These are phyloP conservation scores for Exserohilum rostratum DNA, from an alignment of 2,329 filamentous ascomycete genomes.

Conservation along the genomic window DNA sequence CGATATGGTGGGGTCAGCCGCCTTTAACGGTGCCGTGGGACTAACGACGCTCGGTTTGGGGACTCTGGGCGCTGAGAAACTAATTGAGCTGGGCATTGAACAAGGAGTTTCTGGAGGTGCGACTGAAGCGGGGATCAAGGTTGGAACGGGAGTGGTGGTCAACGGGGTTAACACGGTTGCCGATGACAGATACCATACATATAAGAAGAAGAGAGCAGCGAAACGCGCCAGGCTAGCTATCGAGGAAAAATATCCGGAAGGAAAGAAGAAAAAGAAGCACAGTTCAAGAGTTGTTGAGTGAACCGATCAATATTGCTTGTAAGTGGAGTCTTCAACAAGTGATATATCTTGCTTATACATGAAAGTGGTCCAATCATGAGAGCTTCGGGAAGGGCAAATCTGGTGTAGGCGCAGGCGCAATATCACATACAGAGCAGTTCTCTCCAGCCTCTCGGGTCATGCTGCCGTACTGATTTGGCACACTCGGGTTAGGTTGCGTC, in stretches of 20 bases:
- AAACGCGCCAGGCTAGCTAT: not conserved
- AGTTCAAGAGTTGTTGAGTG: not conserved
- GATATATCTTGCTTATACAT: not conserved
- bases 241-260: not conserved
- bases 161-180: not conserved
- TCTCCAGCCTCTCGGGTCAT: too few relatives aligned
- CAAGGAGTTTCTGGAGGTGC: not conserved
- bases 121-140: not conserved
- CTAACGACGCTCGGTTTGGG: not conserved
- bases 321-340: not conserved
- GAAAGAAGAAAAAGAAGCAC: not conserved
- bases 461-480: too few relatives aligned
- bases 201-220: not conserved
- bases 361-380: not conserved
- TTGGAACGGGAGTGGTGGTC: not conserved
- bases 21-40: not conserved
- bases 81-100: not conserved
- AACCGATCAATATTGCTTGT: not conserved
- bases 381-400: too few relatives aligned
- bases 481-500: too few relatives aligned
- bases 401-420: too few relatives aligned
- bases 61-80: slow-evolving; percentile 1
- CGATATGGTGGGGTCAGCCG: not conserved
- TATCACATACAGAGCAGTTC: too few relatives aligned
- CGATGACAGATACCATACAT: not conserved